Evolutionary conservation across 1,284 basidiomycete species (phyloP), one percentile per base, ranked within the genome.

Genomic region (Austroboletus rostrupii): DNA sequence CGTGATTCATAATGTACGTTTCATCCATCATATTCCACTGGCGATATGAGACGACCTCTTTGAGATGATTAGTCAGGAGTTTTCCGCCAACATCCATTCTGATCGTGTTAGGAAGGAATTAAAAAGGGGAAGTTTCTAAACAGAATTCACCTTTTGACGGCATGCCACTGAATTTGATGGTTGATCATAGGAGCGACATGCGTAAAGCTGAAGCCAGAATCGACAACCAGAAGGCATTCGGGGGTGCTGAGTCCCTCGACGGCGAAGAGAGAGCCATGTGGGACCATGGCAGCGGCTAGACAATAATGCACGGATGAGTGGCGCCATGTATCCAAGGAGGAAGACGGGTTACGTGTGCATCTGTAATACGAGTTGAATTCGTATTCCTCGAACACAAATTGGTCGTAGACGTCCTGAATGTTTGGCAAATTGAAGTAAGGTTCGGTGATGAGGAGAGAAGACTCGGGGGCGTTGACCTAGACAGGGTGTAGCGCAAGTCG

Each of bases 11-110:
- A 61, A 97, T 87, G 68, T 88, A 83, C 1, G 91, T 93, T 70
- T 97, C 90, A 64, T 97, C 93, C 83, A 94, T 93, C 90, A 97
- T 92, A 68, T 97, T 93, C 89, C 92, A 96, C 64, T 98, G 95
- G 29, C 92, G 84, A 68, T 92, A 97, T 12, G 92, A 96, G 12
- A 96, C 82, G 44, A 94, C 78, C 64, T 95, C 91, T 63, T 97
- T 97, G 32, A 98, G 78, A 47, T 96, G 89, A 70, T 97, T 97
- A 23, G 95, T 97, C 49, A 98, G 70, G 13, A 97, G 76, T 70
- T 97, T 97, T 45, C 95, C 95, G 46, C 94, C 94, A 26, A 97
- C 81, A 60, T 97, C 92, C 62, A 97, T 82, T 57, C 94, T 94
- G 61, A 50, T 52, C 59, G 49, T 41, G 50, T 59, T 50, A 57